Evolutionary conservation across 306 rosid species (phyloP), one percentile per base, ranked within the genome.

Genomic region (Ormosia semicastrata): DNA sequence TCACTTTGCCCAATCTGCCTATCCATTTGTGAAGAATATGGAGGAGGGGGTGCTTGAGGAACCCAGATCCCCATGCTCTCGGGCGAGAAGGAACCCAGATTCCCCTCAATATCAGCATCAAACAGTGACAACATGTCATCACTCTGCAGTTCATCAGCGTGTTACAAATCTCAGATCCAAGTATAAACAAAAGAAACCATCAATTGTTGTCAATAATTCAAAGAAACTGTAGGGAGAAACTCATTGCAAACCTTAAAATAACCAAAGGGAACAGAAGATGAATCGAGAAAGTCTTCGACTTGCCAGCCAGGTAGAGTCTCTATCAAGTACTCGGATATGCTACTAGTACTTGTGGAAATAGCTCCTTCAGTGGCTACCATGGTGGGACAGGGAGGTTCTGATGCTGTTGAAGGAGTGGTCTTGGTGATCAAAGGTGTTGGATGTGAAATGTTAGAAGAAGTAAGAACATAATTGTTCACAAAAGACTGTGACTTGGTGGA

Each of bases 291-390:
- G 30, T 93, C 99, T 14, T 96, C 99, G 46, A 93, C 85, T 17
- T 91, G 97, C 99, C 99, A 96, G 8, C 97, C 99, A 1, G 99
- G 99, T 30, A 96, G 90, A 40, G 97, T 95, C 67, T 96, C 89
- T 40, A 90, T 96, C 89, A 96, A 80, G 76, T 96, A 93, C 85
- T 96, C 91, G 0, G 99, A 93, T 87, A 96, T 93, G 86, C 94
- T 81, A 30, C 85, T 73, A 32, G 60, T 88, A 40, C 86, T 85
- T 0, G 91, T 80, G 4, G 82, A 75, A 50, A 57, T 90, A 68
- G 30, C 5, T 11, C 81, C 85, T 43, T 78, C 85, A 40, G 62
- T 32, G 29, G 63, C 32, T 2, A 65, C 40, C 40, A 59, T 14
- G 15, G 18, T 14, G 72, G 52, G 34, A 54, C 37, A 9, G 0